phyloP scores from a whole-genome alignment of 176 grass and related monocot genomes.

The Typha latifolia region DNA sequence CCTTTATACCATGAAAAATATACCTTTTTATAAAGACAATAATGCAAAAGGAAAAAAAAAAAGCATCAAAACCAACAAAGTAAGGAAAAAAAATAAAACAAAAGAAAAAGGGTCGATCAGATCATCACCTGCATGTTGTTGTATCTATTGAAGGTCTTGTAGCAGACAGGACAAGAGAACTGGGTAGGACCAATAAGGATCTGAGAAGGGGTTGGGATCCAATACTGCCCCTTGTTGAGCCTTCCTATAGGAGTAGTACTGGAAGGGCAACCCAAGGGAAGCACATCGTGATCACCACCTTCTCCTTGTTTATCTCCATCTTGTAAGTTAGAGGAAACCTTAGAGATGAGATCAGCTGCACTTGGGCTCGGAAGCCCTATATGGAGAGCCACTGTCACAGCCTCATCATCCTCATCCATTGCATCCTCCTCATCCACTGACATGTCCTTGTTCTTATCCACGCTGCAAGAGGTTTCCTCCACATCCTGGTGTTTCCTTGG shows the following conservation, averaged over 20 bases:
- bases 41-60: conserved; percentile 14
- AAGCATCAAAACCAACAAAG: conserved; percentile 7
- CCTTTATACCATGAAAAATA: not conserved
- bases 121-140: conserved; percentile 94
- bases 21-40: conserved; percentile 3
- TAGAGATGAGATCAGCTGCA: conserved; percentile 57
- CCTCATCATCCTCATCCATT: conserved; percentile 59
- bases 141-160: conserved; percentile 97
- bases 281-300: conserved; percentile 30
- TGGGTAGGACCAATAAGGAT: conserved; percentile 96
- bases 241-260: conserved; percentile 64
- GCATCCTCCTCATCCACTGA: conserved; percentile 28
- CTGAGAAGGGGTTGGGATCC: conserved; percentile 96
- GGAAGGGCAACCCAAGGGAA: conserved; percentile 50
- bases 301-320: conserved; percentile 31
- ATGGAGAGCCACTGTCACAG: conserved; percentile 57
- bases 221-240: conserved; percentile 98
- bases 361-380: conserved; percentile 59
- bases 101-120: not conserved
- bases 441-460: conserved; percentile 23
- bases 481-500: conserved; percentile 21
- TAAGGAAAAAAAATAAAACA: not conserved
- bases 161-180: conserved; percentile 99
- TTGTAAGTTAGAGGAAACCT: conserved; percentile 27
- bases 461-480: not conserved